phyloP scores from a whole-genome alignment of 345 rosid species.

The Bruguiera sexangula region DNA sequence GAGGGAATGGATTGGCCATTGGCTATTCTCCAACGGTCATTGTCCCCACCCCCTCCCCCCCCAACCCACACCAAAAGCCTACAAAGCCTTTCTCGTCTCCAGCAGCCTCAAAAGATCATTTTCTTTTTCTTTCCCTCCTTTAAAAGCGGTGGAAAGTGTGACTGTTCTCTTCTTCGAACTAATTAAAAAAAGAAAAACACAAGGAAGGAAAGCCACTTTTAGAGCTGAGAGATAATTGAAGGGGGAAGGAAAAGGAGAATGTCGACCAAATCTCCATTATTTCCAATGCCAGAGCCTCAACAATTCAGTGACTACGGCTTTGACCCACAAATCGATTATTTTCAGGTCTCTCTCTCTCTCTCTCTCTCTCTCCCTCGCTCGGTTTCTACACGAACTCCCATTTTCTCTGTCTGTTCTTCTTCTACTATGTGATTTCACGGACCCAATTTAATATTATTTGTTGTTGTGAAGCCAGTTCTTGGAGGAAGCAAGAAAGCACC shows the following conservation, averaged over 20 bases:
- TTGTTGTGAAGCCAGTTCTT: constrained; percentile 39
- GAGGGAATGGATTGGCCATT: too few species aligned
- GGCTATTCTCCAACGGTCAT: too few species aligned
- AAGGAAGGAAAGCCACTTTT: too few species aligned
- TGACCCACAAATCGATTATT: constrained; percentile 71
- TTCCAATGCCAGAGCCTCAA: constrained; percentile 61
- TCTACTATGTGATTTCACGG: neutral
- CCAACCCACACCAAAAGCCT: too few species aligned
- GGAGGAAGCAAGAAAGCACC: constrained; percentile 78
- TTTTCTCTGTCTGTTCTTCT: neutral
- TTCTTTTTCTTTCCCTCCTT: too few species aligned
- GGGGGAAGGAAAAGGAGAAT: constrained; percentile 17
- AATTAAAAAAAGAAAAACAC: neutral
- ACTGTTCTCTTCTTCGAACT: neutral
- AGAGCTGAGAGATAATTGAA: too few species aligned
- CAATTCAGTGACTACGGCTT: constrained; percentile 90
- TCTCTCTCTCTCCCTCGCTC: neutral
- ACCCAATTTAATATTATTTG: neutral
- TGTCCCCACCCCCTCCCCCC: too few species aligned
- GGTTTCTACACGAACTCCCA: neutral
- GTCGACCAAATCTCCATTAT: constrained; percentile 63
- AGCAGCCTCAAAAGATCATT: too few species aligned
- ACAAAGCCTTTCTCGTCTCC: too few species aligned
- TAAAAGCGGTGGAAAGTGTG: too few species aligned
- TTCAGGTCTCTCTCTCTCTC: constrained; percentile 47